These are phyloP conservation scores for Phytophthora colocasiae DNA, from an alignment of 352 stramenopile genomes.

Conservation along the genomic window DNA sequence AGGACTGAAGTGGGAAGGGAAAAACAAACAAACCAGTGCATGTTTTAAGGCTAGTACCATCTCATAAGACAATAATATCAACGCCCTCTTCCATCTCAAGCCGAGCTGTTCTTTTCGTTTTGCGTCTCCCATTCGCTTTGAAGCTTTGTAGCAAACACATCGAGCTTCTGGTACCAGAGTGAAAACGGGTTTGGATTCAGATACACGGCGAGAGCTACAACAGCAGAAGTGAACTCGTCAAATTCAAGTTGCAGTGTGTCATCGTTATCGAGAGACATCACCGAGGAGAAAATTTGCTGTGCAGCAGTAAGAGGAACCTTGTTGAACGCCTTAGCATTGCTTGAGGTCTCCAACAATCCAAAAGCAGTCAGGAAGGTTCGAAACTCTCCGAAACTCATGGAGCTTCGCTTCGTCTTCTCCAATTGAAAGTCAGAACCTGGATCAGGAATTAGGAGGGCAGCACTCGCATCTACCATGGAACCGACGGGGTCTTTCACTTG, in stretches of 20 bases:
- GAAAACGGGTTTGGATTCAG: constrained; percentile 57
- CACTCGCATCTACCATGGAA: background rate
- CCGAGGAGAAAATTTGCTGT: constrained; percentile 48
- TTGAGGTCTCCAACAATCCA: constrained; percentile 22
- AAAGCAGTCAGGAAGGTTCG: constrained; percentile 47
- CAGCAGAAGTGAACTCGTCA: constrained; percentile 60
- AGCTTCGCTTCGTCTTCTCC: constrained; percentile 62
- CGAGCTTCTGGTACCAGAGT: constrained; percentile 61
- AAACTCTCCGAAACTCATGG: constrained; percentile 63
- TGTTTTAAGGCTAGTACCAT: constrained; percentile 6
- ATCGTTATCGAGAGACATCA: constrained; percentile 63
- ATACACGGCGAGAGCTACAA: constrained; percentile 55
- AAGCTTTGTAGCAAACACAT: constrained; percentile 48
- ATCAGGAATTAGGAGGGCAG: constrained; percentile 8
- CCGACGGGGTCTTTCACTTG: constrained; percentile 9
- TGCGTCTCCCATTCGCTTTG: constrained; percentile 9
- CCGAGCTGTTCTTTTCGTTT: constrained; percentile 6
- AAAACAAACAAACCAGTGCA: constrained; percentile 14
- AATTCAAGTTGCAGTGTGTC: constrained; percentile 66
- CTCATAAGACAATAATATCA: constrained; percentile 21
- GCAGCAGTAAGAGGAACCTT: constrained; percentile 35
- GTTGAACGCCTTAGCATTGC: background rate
- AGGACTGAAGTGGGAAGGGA: constrained; percentile 14
- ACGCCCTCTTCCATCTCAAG: constrained; percentile 13
- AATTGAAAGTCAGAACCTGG: constrained; percentile 42